Base-by-base conservation (phyloP, 208 protist genomes). In the Wallacemonas collosoma region DNA sequence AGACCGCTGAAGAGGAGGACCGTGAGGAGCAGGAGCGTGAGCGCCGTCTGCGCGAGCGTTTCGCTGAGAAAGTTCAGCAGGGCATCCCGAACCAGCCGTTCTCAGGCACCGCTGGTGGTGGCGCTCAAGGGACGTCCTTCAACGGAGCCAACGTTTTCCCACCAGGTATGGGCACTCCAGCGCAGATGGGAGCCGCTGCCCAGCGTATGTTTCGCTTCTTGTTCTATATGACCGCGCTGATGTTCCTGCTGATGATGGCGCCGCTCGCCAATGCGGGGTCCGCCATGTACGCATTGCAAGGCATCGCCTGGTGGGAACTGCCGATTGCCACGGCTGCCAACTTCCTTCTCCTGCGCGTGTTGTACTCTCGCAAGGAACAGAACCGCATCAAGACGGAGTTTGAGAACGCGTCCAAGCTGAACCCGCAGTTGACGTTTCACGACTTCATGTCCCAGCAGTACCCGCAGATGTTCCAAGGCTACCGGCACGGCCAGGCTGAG, bases 1-100 rank as follows among this genome's bases (percentile, higher is more conserved):
- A 78, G 15, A 65, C 85, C 3, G 71, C 83, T 4, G 79, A 71
- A 5, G 85, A 93, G 7, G 91, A 96, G 68, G 91, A 96, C 67
- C 79, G 75, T 36, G 87, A 94, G 64, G 88, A 96, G 72, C 71
- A 93, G 8, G 89, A 96, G 77, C 82, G 89, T 53, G 91, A 96
- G 70, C 79, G 83, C 2, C 56, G 56, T 9, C 71, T 96, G 69
- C 91, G 91, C 17, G 87, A 91, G 67, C 83, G 75, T 26, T 96
- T 94, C 77, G 84, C 87, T 35, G 61, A 87, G 72, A 96, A 94
- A 64, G 83, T 94, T 26, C 80, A 90, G 51, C 76, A 84, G 56
- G 75, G 76, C 43, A 82, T 88, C 51, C 81, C 82, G n/a, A 73
- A 77, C 50, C 65, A 69, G 41, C 44, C 40, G 45, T 55, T 62